A percentile compares a stretch with the other conserved stretches of the same genome.
Conservation (phyloP, 1,284 basidiomycete species). For the Apiotrichum gamsii region DNA sequence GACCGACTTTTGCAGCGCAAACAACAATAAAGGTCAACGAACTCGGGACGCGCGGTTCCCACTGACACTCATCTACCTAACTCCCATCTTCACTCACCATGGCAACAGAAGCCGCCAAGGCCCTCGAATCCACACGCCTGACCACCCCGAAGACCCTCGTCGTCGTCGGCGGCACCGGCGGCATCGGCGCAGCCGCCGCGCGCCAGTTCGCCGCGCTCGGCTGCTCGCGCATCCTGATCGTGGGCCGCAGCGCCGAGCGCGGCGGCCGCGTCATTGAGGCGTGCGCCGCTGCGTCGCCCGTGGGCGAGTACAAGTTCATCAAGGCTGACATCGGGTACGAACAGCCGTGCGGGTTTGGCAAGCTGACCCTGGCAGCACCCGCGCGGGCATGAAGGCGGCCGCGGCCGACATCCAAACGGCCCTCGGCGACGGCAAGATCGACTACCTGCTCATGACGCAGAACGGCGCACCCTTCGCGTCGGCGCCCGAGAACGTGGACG, state of each 20-base stretch:
- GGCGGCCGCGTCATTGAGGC: constrained; percentile 1
- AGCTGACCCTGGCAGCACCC: too few species aligned
- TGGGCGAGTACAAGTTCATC: too few species aligned
- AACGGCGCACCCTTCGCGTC: not conserved
- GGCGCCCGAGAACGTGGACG: not conserved
- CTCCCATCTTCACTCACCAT: too few species aligned
- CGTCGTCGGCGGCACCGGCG: constrained; percentile 16
- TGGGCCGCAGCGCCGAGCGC: constrained; percentile 9
- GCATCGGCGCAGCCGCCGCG: constrained; percentile 15
- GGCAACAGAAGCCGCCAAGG: too few species aligned
- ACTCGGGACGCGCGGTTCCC: too few species aligned
- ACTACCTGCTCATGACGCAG: constrained; percentile 1
- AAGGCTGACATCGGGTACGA: too few species aligned
- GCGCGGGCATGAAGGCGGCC: not conserved
- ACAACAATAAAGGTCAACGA: too few species aligned
- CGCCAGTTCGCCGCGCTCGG: constrained; percentile 9
- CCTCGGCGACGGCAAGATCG: not conserved
- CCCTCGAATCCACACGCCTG: not conserved
- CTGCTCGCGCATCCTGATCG: constrained; percentile 10
- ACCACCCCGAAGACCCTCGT: constrained; percentile 6
- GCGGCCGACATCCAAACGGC: not conserved
- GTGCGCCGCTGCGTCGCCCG: too few species aligned
- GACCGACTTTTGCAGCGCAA: too few species aligned
- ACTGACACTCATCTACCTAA: too few species aligned
- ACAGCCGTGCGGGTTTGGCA: too few species aligned